Percentiles rank a stretch among this genome's conserved stretches.
phyloP scores from a whole-genome alignment of 495 filamentous ascomycete species.

The Annulohypoxylon maeteangense region DNA sequence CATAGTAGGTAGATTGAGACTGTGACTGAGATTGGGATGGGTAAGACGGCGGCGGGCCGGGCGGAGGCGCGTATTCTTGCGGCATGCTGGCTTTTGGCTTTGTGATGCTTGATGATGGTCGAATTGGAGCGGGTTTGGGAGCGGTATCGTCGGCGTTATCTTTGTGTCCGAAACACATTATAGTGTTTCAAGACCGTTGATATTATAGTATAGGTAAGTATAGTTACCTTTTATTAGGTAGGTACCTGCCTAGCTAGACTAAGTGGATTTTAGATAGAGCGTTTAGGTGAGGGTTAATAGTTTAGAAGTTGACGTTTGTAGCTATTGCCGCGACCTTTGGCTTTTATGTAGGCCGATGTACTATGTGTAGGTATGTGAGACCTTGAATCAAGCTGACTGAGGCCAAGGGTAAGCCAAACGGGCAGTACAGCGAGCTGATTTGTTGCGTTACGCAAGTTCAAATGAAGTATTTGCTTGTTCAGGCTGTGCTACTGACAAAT shows the following conservation, averaged over 20 bases:
- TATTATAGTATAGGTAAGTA: not conserved
- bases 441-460: not conserved
- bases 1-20: conserved; percentile 19
- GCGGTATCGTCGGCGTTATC: conserved; percentile 47
- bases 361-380: not conserved
- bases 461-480: not conserved
- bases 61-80: conserved; percentile 44
- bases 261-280: no score
- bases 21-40: not conserved
- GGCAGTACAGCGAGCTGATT: not conserved
- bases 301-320: not conserved
- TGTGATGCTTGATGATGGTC: conserved; percentile 44
- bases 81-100: conserved; percentile 35
- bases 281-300: not conserved
- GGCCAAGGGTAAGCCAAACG: not conserved
- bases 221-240: not conserved
- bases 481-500: conserved; percentile 5
- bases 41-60: conserved; percentile 52
- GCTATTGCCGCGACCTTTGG: not conserved
- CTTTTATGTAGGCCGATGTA: not conserved
- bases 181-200: not conserved
- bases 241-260: no score
- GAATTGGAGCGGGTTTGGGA: conserved; percentile 44
- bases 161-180: conserved; percentile 60
- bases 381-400: not conserved